Evolutionary conservation across 139 green algal species (phyloP), one percentile per base, ranked within the genome.

Genomic region (Pseudopediastrum boryanum): DNA sequence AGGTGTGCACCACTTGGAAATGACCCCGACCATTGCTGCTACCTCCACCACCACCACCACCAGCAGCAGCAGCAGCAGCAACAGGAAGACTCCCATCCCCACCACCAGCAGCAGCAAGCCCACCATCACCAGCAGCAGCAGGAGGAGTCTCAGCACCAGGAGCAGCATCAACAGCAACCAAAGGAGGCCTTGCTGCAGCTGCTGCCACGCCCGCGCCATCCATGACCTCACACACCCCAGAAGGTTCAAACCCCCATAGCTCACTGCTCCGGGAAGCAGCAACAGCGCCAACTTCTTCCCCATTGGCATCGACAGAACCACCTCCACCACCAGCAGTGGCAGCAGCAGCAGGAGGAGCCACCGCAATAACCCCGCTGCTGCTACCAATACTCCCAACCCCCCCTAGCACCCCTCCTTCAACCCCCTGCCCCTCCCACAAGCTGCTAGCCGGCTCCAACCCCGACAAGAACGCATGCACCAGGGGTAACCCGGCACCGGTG

Each of bases 1-100:
- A 95, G 1, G 80, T 90, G 10, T 89, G 71, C 44, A 95, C 89
- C 33, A 98, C 89, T 78, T 97, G 92, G 50, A 95, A 96, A 36
- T 91, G 87, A 0, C 84, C 76, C 0, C 67, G 25, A 42, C 71
- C 42, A 29, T 39, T 36, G 35, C 48, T 67, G 29, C 4, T 4
- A 7, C 27, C 12, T 12, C 9, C 68, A 29, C 44, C 44, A 23
- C 31, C 68, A 31, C 19, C 68, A 63, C 68, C 19, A 36, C 38
- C n/a, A 36, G 36, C 63, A 9, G 63, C 63, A 36, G 23, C 56
- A 25, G 56, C 75, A 58, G 46, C 58, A 41, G 58, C 42, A 46
- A 12, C 67, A 61, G 67, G 31, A 42, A 3, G 2, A 31, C 72
- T n/a, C n/a, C 44, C 44, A 23, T 16, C 68, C 29, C 19, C 68